Base-by-base conservation (phyloP, 2,329 filamentous ascomycete species). In the Tolypocladium capitatum region DNA sequence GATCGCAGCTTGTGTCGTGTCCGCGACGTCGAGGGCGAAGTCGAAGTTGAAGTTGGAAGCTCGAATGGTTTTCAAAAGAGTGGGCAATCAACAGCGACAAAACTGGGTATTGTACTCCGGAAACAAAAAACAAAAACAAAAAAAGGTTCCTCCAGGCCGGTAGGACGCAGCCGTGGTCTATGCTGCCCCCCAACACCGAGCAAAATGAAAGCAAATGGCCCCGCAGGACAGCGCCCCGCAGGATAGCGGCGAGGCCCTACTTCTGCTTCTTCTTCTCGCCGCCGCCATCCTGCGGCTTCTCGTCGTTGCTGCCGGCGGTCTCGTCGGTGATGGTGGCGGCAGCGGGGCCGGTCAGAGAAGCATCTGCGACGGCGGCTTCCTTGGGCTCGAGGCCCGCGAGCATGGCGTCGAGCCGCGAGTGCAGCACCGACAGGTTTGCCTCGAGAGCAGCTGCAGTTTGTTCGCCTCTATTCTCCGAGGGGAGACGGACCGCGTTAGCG, bases 401-500 rank as follows among this genome's bases (percentile, higher is more conserved):
- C 21, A 80, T 63, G 50, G 68, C 68, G 51, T 79, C 75, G n/a
- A 80, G 68, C 57, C 71, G 76, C 56, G 63, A 66, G 60, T 80
- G 75, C 20, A 80, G 66, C 32, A 57, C 70, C 9, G 68, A 65
- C 45, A 80, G 66, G 53, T 73, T 74, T 2, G 69, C 64, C 57
- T 80, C 76, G 18, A 80, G 68, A 30, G 67, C 68, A 11, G 69
- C 58, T 38, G 76, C 76, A 4, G 75, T 65, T 54, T 75, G 70
- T 51, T 80, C 76, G 54, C 76, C 76, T 55, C 73, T 77, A 50
- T 48, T 51, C 31, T 20, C 27, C 34, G 31, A 4, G 21, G 36
- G n/a, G 14, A 9, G 30, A 40, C 28, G 34, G 18, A n/a, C 21
- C 4, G 27, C 18, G 41, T 45, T 45, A 48, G 47, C 46, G 5